A percentile compares a stretch with the other conserved stretches of the same genome.
Conservation (phyloP, 306 rosid genomes). For the Pachyrhizus erosus region DNA sequence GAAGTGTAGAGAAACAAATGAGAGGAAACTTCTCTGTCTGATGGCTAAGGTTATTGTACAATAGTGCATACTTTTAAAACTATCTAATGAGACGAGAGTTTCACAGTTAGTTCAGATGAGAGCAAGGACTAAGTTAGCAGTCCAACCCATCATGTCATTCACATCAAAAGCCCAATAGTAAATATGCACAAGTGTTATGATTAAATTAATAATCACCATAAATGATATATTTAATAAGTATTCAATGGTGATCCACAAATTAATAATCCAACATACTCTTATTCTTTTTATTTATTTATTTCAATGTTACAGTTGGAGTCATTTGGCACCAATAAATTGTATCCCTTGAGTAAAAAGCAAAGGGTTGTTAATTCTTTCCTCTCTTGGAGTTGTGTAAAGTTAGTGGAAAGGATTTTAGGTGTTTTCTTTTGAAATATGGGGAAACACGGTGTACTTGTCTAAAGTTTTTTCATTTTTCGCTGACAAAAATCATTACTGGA, state of each 20-base stretch:
- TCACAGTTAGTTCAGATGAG: not conserved
- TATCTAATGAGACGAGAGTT: not conserved
- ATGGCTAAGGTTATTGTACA: not conserved
- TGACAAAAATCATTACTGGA: slow-evolving; percentile 33
- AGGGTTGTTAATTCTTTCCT: slow-evolving; percentile 4
- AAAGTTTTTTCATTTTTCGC: not conserved
- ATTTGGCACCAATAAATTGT: slow-evolving; percentile 21
- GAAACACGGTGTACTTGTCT: not conserved
- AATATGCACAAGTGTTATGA: not conserved
- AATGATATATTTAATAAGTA: not conserved
- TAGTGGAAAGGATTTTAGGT: not conserved
- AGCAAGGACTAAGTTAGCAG: not conserved
- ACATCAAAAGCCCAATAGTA: not conserved
- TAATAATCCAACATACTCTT: not conserved
- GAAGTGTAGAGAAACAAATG: not conserved
- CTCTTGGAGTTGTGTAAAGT: slow-evolving; percentile 18
- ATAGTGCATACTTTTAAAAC: not conserved
- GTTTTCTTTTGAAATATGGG: not conserved
- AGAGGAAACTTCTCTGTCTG: not conserved
- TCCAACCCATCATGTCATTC: not conserved
- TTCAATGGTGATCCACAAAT: not conserved
- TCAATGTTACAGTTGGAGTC: slow-evolving; percentile 24
- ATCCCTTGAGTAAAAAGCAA: slow-evolving; percentile 35
- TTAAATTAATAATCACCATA: not conserved
- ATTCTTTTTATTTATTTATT: not conserved